Base-by-base conservation (phyloP, 805 yeast genomes). In the Ogataea pignaliae region DNA sequence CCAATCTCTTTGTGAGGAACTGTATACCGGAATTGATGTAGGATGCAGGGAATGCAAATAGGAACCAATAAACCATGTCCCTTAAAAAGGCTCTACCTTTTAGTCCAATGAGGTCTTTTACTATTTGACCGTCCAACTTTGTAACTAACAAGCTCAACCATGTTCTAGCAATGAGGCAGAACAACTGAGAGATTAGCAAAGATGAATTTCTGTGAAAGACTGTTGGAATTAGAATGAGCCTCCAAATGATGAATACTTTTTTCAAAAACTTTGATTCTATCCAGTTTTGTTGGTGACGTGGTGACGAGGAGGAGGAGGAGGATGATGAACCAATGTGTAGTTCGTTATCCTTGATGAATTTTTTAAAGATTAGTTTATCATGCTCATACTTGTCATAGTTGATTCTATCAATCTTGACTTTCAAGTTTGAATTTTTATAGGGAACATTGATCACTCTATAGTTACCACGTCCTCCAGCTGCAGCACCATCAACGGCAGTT, bases 21-120 rank as follows among this genome's bases (percentile, higher is more conserved):
- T 85, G 86, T 59, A 90, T 90, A 45, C 91, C 89, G 39, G 96
- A 85, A 64, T 90, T 90, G 29, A 96, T 85, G 63, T 88, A 90
- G 3, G 93, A 82, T 0, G 97, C 95, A 2, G 98, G 98, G 49
- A 90, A 79, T 1, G 97, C 97, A 59, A 90, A 81, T 47, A 86
- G 65, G 46, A 90, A 78, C 97, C 97, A 90, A 63, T 85, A 85
- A 10, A 79, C 75, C 62, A 90, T 70, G 61, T 90, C 96, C 46
- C 86, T 71, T 34, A 81, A 62, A 55, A 90, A 90, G 42, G 83
- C 82, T 52, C 70, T 75, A 15, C 89, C 88, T 51, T 83, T 80
- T 14, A 89, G 88, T 14, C 88, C 83, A 53, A 90, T 88, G 58
- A 90, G 77, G 63, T 89, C 91, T 61, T 86, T 83, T 37, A 89